Evolutionary conservation across 768 basidiomycete species (phyloP).

Genomic region (Tricholoma hemisulphureum): DNA sequence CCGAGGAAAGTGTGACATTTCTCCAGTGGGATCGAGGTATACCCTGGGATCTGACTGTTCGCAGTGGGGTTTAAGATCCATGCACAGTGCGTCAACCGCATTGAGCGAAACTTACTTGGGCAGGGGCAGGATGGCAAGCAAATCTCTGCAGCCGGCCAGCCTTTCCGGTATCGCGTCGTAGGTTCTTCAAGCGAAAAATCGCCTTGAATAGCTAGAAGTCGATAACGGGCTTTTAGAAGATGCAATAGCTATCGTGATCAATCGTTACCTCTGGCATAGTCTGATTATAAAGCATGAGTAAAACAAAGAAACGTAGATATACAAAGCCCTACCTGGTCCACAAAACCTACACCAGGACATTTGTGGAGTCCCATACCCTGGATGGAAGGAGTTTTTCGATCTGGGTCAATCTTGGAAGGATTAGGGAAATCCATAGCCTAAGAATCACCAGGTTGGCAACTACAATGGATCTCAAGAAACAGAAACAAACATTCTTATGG

Average conservation of each 20-base stretch:
- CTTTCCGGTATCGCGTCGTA: slow-evolving; percentile 9
- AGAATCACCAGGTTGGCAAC: not conserved
- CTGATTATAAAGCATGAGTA: slow-evolving; percentile 2
- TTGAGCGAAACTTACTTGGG: slow-evolving; percentile 1
- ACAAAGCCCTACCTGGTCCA: slow-evolving; percentile 17
- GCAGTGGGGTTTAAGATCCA: not conserved
- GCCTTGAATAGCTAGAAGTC: slow-evolving; percentile 14
- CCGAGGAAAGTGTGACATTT: slow-evolving; percentile 10
- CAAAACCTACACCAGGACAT: slow-evolving; percentile 22
- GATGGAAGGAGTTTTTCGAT: slow-evolving; percentile 13
- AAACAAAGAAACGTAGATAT: not conserved
- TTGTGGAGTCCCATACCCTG: slow-evolving; percentile 25
- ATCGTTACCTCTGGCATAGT: slow-evolving; percentile 22
- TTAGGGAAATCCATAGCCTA: slow-evolving; percentile 12
- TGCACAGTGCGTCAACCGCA: not conserved
- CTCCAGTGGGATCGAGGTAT: slow-evolving; percentile 10
- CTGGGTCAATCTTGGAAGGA: slow-evolving; percentile 10
- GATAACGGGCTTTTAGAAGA: not conserved
- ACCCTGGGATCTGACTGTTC: slow-evolving; percentile 14
- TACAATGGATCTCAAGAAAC: not conserved
- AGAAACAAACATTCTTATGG: slow-evolving; percentile 15
- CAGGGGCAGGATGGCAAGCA: slow-evolving; percentile 8
- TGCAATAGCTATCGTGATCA: not conserved
- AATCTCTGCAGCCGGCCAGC: slow-evolving; percentile 11
- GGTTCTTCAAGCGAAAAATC: slow-evolving; percentile 14